Percentiles rank a stretch among this genome's conserved stretches.
phyloP scores from a whole-genome alignment of 2,329 filamentous ascomycete genomes.

The Aureobasidium pullulans region DNA sequence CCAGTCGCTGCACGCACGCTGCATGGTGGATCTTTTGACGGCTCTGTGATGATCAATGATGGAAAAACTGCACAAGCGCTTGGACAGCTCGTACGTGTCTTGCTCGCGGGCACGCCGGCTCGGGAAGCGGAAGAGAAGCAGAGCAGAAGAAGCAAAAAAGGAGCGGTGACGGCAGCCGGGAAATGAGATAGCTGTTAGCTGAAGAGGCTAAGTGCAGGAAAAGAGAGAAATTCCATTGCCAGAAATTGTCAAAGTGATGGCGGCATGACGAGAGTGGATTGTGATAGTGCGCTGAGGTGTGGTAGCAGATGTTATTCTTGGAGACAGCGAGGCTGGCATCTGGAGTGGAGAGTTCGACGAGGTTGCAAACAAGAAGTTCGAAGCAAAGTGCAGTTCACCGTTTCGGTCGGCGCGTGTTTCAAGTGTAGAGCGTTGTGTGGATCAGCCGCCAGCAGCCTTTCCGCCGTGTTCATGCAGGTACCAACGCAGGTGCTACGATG shows the following conservation, averaged over 20 bases:
- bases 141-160: slow-evolving; percentile 6
- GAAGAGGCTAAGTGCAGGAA: not conserved
- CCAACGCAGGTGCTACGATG: slow-evolving; percentile 1
- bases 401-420: slow-evolving; percentile 12
- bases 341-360: not conserved
- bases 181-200: slow-evolving; percentile 2
- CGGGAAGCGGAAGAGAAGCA: slow-evolving; percentile 7
- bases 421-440: slow-evolving; percentile 4
- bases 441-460: slow-evolving; percentile 5
- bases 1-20: not conserved
- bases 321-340: not conserved
- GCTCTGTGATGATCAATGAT: not conserved
- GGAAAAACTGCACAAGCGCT: not conserved
- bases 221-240: not conserved
- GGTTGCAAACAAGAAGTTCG: slow-evolving; percentile 1
- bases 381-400: slow-evolving; percentile 1
- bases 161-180: slow-evolving; percentile 8
- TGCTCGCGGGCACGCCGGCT: not conserved
- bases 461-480: slow-evolving; percentile 9
- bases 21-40: not conserved
- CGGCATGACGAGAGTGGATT: not conserved
- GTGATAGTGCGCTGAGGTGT: not conserved
- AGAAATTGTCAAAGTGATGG: not conserved
- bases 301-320: slow-evolving; percentile 7
- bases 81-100: not conserved